These are phyloP conservation scores for Atalantia buxifolia DNA, from an alignment of 345 rosid genomes.

Conservation along the genomic window DNA sequence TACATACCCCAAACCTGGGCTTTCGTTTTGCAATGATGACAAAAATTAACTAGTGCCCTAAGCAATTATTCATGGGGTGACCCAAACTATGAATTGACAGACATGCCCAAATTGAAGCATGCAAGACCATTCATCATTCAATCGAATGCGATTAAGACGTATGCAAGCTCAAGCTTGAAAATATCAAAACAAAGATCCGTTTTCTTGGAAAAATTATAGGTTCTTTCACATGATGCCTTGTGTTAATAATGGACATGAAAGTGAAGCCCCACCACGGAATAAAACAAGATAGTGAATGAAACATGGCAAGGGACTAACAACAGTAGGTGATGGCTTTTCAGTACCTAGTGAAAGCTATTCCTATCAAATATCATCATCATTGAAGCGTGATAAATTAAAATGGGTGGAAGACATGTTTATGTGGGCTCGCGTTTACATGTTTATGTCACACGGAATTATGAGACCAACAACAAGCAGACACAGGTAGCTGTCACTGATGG, in stretches of 20 bases:
- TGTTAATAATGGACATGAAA: background rate
- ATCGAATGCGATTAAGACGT: background rate
- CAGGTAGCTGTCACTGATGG: background rate
- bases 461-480: constrained; percentile 1
- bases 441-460: background rate
- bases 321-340: background rate
- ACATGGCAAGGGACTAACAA: background rate
- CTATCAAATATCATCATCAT: background rate
- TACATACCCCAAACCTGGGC: background rate
- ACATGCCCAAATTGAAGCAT: background rate
- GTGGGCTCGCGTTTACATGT: background rate
- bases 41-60: background rate
- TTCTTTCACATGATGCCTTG: background rate
- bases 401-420: background rate
- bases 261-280: background rate
- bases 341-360: background rate
- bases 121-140: background rate
- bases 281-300: background rate
- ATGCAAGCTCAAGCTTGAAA: background rate
- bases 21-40: background rate
- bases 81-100: background rate
- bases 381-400: constrained; percentile 1
- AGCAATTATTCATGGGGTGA: background rate
- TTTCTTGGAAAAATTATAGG: background rate
- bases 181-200: background rate